Conservation (phyloP, 768 basidiomycete genomes). For the Lactarius akahatsu region DNA sequence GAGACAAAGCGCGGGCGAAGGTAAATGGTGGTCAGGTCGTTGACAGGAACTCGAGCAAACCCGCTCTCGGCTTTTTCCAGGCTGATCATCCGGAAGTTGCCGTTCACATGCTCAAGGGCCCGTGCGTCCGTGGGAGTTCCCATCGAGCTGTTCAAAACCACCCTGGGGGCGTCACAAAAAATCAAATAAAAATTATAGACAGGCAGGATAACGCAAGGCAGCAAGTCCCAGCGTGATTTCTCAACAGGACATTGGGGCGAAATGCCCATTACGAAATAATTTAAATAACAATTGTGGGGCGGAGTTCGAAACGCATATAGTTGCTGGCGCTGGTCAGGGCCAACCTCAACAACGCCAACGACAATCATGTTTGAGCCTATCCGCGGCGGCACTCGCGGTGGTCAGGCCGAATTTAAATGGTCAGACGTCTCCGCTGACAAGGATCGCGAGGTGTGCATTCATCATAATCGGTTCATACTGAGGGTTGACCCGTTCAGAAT, state of each 20-base stretch:
- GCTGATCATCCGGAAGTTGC: slow-evolving; percentile 24
- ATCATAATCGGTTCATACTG: neutral
- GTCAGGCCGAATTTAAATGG: slow-evolving; percentile 91
- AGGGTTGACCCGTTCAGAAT: slow-evolving; percentile 50
- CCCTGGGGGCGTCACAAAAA: too few relatives aligned
- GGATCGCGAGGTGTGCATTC: slow-evolving; percentile 72
- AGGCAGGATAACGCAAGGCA: too few relatives aligned
- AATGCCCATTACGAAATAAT: neutral
- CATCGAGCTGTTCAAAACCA: neutral
- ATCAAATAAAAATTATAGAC: too few relatives aligned
- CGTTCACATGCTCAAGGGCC: slow-evolving; percentile 12
- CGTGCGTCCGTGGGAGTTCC: slow-evolving; percentile 17
- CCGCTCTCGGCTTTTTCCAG: slow-evolving; percentile 14
- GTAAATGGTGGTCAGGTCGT: slow-evolving; percentile 7
- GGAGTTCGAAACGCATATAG: neutral
- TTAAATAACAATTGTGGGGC: neutral
- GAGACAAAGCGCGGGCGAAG: slow-evolving; percentile 1
- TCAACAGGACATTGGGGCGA: neutral
- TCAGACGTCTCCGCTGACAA: slow-evolving; percentile 88
- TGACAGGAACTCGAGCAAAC: neutral
- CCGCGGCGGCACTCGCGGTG: slow-evolving; percentile 88
- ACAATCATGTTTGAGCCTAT: slow-evolving; percentile 75
- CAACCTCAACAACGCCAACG: neutral
- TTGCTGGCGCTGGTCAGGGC: neutral
- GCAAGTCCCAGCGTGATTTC: too few relatives aligned